These are phyloP conservation scores for Melastoma malabathricum DNA, from an alignment of 345 rosid species.

Conservation along the genomic window DNA sequence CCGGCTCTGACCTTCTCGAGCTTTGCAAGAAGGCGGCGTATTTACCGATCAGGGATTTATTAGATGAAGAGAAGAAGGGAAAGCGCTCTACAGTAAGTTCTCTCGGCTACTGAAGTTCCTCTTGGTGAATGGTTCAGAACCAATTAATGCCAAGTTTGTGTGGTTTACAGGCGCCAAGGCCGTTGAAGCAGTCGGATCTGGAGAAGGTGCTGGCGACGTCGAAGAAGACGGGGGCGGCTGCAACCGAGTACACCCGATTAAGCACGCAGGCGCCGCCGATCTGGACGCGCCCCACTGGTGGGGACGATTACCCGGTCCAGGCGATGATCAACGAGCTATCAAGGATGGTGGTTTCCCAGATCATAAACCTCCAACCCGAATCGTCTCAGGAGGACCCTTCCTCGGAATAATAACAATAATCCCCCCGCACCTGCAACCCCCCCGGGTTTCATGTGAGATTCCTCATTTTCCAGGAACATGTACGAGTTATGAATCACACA, in stretches of 20 bases:
- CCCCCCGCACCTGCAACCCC: no score
- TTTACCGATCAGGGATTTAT: conserved; percentile 67
- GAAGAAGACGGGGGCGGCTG: conserved; percentile 62
- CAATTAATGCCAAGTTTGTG: not conserved
- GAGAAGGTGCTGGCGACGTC: conserved; percentile 58
- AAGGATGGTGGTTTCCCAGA: conserved; percentile 64
- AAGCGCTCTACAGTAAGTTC: conserved; percentile 42
- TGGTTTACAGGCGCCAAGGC: conserved; percentile 52
- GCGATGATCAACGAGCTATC: conserved; percentile 74
- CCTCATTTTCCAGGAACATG: no score
- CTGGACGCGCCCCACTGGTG: conserved; percentile 38
- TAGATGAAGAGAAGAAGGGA: conserved; percentile 82
- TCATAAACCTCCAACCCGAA: conserved; percentile 63
- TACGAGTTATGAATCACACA: no score
- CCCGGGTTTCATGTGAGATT: no score
- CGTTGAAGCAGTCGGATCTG: conserved; percentile 54
- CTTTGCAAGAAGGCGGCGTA: conserved; percentile 97
- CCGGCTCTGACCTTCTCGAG: conserved; percentile 92
- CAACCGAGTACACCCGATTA: conserved; percentile 50
- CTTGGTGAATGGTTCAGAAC: no score
- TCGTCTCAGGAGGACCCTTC: conserved; percentile 23
- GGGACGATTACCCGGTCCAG: conserved; percentile 64
- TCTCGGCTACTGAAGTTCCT: not conserved
- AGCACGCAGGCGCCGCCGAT: conserved; percentile 34
- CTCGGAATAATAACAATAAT: no score